A percentile compares a stretch with the other conserved stretches of the same genome.
phyloP scores from a whole-genome alignment of 1,139 yeast species.

The Magnusiomyces clavatus region DNA sequence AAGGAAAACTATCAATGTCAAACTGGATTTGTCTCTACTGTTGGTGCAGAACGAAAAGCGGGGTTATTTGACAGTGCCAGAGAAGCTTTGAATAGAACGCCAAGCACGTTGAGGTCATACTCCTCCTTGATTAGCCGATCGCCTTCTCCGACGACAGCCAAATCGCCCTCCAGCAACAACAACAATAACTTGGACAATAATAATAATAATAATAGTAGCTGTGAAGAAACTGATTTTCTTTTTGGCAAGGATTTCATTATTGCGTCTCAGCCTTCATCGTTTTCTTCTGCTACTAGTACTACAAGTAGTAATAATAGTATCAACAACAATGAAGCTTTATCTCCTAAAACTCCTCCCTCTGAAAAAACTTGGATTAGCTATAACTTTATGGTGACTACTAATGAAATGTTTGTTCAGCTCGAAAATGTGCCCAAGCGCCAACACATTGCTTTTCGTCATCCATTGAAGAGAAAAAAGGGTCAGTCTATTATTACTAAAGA shows the following conservation, averaged over 20 bases:
- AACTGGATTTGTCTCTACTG: not conserved
- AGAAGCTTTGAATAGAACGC: too few species aligned
- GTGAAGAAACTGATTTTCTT: too few species aligned
- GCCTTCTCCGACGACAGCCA: too few species aligned
- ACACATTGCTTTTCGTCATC: conserved; percentile 1
- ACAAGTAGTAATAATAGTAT: not conserved
- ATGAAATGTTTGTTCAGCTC: not conserved
- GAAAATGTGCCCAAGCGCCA: not conserved
- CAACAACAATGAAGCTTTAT: not conserved
- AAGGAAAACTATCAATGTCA: not conserved
- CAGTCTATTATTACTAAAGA: conserved; percentile 2
- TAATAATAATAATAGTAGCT: too few species aligned
- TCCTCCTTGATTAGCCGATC: too few species aligned
- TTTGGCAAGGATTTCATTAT: too few species aligned
- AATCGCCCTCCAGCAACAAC: too few species aligned
- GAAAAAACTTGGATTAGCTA: not conserved
- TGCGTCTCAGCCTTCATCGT: too few species aligned
- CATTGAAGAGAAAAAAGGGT: not conserved
- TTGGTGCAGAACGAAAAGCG: not conserved
- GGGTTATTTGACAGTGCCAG: not conserved
- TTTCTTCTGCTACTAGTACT: not conserved
- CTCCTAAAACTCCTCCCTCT: not conserved
- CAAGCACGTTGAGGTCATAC: too few species aligned
- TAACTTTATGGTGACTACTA: not conserved
- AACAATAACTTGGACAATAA: too few species aligned